phyloP scores from a whole-genome alignment of 1,139 yeast species.

The Diutina scorzettiae region DNA sequence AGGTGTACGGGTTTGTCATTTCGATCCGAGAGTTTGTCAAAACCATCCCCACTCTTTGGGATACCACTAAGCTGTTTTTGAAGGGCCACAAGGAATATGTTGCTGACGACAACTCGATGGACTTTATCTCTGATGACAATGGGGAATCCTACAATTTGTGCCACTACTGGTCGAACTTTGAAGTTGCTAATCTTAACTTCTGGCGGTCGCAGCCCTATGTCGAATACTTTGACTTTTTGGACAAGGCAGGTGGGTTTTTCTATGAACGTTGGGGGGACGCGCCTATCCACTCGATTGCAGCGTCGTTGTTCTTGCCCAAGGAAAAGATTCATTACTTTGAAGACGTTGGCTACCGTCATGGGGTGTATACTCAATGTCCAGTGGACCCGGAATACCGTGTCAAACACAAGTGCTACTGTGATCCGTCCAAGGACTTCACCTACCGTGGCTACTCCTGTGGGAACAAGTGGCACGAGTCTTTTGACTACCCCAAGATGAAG shows the following conservation, averaged over 20 bases:
- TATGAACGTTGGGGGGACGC: conserved; percentile 95
- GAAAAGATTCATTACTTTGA: conserved; percentile 66
- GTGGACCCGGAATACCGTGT: conserved; percentile 41
- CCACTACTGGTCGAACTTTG: conserved; percentile 86
- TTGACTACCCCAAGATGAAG: conserved; percentile 51
- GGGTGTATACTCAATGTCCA: conserved; percentile 71
- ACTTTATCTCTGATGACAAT: conserved; percentile 59
- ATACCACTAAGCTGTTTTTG: conserved; percentile 57
- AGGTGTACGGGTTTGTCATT: conserved; percentile 69
- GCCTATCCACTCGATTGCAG: conserved; percentile 82
- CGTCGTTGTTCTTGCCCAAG: conserved; percentile 57
- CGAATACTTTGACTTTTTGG: conserved; percentile 59
- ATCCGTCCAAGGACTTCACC: conserved; percentile 67
- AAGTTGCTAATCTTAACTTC: conserved; percentile 60
- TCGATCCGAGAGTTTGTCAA: conserved; percentile 73
- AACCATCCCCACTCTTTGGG: conserved; percentile 78
- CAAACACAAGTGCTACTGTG: conserved; percentile 55
- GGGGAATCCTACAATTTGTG: conserved; percentile 65
- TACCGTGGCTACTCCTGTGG: conserved; percentile 86
- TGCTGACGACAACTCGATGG: conserved; percentile 55
- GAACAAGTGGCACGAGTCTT: conserved; percentile 52
- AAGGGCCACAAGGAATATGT: conserved; percentile 53
- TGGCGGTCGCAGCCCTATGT: conserved; percentile 65
- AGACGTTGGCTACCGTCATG: conserved; percentile 75
- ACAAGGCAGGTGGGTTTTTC: conserved; percentile 75